A percentile compares a stretch with the other conserved stretches of the same genome.
Evolutionary conservation across 768 basidiomycete genomes (phyloP).

Genomic region (Amanita fuliginea): DNA sequence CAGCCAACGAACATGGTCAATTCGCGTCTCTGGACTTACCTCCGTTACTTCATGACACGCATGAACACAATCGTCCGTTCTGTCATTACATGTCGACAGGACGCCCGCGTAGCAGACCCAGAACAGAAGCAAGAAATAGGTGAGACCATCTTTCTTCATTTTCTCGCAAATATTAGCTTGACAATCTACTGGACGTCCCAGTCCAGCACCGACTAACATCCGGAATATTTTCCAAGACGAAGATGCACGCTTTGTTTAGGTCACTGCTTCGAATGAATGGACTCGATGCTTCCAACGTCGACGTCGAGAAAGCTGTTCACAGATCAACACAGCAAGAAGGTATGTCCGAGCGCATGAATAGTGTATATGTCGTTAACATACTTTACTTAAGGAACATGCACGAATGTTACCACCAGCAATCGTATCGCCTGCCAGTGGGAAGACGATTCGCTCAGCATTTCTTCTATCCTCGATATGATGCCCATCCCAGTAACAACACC

Average conservation of each 20-base stretch:
- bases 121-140: not conserved
- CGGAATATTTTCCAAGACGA: not conserved
- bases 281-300: not conserved
- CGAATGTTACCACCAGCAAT: not conserved
- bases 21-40: not conserved
- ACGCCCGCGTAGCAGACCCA: not conserved
- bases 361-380: not conserved
- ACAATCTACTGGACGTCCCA: not conserved
- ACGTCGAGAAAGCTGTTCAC: not conserved
- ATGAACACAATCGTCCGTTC: not conserved
- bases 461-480: constrained; percentile 2
- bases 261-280: not conserved
- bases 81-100: not conserved
- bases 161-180: not conserved
- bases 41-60: not conserved
- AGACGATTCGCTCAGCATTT: not conserved
- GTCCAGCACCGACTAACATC: no score
- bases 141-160: not conserved
- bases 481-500: constrained; percentile 2
- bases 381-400: no score
- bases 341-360: not conserved
- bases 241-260: not conserved
- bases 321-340: not conserved
- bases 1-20: not conserved
- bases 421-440: no score